Evolutionary conservation across 192 early-diverging fungal genomes (phyloP), one percentile per base, ranked within the genome.

Genomic region (Coemansia sp.): DNA sequence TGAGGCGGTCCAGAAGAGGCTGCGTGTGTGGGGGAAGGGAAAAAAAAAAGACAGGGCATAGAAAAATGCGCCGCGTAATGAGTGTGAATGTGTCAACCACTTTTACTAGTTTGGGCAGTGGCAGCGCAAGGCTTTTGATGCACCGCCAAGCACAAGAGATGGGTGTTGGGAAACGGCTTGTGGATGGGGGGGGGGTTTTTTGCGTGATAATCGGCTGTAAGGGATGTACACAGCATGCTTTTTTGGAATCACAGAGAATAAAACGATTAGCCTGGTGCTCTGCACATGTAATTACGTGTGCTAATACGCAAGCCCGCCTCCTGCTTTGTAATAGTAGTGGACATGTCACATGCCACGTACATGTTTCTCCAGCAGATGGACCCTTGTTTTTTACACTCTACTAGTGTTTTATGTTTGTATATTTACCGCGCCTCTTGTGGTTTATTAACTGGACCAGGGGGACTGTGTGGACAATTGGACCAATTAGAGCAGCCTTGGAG

Each of bases 281-380:
- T 57, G 53, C 53, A 57, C 53, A 57, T 51, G 55, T 58, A 58
- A 58, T 38, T 61, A 57, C 53, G 29, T 57, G 15, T 57, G 27
- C 53, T 15, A 21, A 8, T 48, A 21, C 45, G 42, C 42, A 15
- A 44, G 14, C 34, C 34, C 5, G 3, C 34, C 34, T 34, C n/a
- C 19, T 25, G 53, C 25, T 31, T 57, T 31, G 27, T 25, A 31
- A 57, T 57, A 57, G 11, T 15, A 4, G 15, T 32, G 36, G 8
- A 61, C n/a, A 23, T 38, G 59, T 61, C 59, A 61, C 59, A 61
- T 61, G 59, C 19, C 59, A 61, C 19, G 36, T 61, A 61, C 59
- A 61, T 36, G 36, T 38, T 38, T 11, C 36, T 61, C 59, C 11
- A 60, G 58, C 58, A 60, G 58, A 60, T 17, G 59, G 36, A 48